phyloP scores from a whole-genome alignment of 805 yeast genomes.

The Brettanomyces custersianus region DNA sequence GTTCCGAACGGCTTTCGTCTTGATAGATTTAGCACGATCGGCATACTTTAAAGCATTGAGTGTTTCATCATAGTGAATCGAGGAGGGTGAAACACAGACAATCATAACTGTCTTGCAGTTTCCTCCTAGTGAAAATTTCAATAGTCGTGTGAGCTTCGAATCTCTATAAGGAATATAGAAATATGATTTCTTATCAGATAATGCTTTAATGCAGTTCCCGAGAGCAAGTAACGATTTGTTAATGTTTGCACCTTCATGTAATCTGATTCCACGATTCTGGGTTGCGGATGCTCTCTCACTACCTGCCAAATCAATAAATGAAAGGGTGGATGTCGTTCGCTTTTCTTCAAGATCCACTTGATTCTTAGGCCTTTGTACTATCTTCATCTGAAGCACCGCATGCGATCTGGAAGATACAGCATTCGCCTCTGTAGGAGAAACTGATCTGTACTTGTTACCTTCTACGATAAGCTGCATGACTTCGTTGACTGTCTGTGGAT shows the following conservation, averaged over 20 bases:
- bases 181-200: conserved; percentile 50
- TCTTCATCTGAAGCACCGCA: conserved; percentile 79
- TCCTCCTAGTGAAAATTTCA: conserved; percentile 87
- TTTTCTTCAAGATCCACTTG: conserved; percentile 57
- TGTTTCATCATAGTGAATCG: conserved; percentile 87
- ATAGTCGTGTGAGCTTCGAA: conserved; percentile 76
- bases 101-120: conserved; percentile 95
- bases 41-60: conserved; percentile 87
- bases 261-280: conserved; percentile 68
- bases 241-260: conserved; percentile 90
- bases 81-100: conserved; percentile 85
- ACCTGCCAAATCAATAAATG: conserved; percentile 90
- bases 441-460: conserved; percentile 72
- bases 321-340: conserved; percentile 69
- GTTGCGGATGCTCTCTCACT: conserved; percentile 92
- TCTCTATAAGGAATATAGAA: conserved; percentile 83
- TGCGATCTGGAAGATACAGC: conserved; percentile 88
- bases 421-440: conserved; percentile 86
- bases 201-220: conserved; percentile 90
- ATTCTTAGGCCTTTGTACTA: conserved; percentile 41
- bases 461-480: conserved; percentile 67
- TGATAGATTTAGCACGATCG: conserved; percentile 82
- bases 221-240: conserved; percentile 81
- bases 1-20: conserved; percentile 69
- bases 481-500: conserved; percentile 54